These are phyloP conservation scores for Phanerochaete carnosa DNA, from an alignment of 768 basidiomycete species.

Conservation along the genomic window DNA sequence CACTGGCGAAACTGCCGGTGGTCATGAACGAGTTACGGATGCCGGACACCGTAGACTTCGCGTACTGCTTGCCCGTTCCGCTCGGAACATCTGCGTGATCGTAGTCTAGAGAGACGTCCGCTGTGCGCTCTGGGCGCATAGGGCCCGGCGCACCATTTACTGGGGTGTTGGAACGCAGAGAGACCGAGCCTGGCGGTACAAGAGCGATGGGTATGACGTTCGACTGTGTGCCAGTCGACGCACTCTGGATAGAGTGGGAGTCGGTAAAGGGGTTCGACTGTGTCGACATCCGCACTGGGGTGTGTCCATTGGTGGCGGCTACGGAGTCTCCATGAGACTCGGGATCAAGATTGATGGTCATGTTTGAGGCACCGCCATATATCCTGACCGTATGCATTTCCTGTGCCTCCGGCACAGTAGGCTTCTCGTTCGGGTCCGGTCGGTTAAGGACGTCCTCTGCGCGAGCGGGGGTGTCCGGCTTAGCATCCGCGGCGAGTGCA, in stretches of 20 bases:
- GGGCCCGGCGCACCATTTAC: conserved; percentile 31
- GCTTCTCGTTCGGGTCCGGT: conserved; percentile 78
- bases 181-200: conserved; percentile 54
- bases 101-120: conserved; percentile 59
- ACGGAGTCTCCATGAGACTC: conserved; percentile 36
- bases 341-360: conserved; percentile 61
- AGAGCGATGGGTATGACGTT: conserved; percentile 88
- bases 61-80: conserved; percentile 24
- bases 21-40: conserved; percentile 69
- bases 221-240: conserved; percentile 69
- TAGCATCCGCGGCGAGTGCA: conserved; percentile 35
- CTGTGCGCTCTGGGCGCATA: conserved; percentile 51
- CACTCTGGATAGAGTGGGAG: conserved; percentile 74
- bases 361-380: conserved; percentile 39
- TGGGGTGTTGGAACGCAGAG: conserved; percentile 22
- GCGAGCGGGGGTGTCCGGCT: conserved; percentile 64
- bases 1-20: conserved; percentile 71
- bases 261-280: conserved; percentile 75
- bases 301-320: conserved; percentile 21
- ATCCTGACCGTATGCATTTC: conserved; percentile 45
- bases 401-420: conserved; percentile 25
- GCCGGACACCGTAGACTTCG: conserved; percentile 53
- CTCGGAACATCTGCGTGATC: conserved; percentile 60
- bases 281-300: conserved; percentile 26
- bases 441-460: conserved; percentile 77